Conservation (phyloP, 176 grass and related monocot species). For the Themeda triandra region DNA sequence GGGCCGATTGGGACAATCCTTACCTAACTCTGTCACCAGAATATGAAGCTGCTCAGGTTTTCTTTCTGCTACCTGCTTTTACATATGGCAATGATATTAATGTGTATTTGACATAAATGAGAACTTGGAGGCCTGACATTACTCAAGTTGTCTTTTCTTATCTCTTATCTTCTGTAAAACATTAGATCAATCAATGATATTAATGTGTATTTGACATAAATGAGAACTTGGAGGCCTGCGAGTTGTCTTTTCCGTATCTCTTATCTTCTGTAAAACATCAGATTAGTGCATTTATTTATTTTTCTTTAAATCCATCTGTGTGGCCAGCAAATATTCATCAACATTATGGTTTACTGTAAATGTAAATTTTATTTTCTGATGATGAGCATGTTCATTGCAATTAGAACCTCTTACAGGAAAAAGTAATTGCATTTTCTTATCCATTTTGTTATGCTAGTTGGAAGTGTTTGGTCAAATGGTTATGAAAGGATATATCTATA, state of each 20-base stretch:
- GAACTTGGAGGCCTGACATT: not conserved
- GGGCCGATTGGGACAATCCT: constrained; percentile 94
- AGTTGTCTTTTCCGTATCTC: constrained; percentile 5
- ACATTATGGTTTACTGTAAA: not conserved
- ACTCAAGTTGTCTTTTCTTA: not conserved
- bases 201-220: constrained; percentile 14
- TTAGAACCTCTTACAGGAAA: constrained; percentile 11
- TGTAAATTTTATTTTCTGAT: not conserved
- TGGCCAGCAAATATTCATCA: not conserved
- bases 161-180: not conserved
- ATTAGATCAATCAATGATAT: no score
- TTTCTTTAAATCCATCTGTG: not conserved
- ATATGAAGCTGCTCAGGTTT: constrained; percentile 98
- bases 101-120: constrained; percentile 18
- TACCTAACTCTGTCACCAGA: constrained; percentile 90
- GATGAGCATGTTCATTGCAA: constrained; percentile 15
- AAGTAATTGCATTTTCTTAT: constrained; percentile 24
- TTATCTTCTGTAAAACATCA: not conserved
- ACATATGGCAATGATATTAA: constrained; percentile 7
- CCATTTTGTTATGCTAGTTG: constrained; percentile 55
- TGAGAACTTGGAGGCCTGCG: not conserved
- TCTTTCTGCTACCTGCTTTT: constrained; percentile 17
- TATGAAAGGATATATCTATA: constrained; percentile 92
- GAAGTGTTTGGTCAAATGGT: constrained; percentile 95
- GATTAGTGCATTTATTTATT: not conserved